These are phyloP conservation scores for Trichomonascaceae sp. DNA, from an alignment of 1,139 yeast genomes.

Conservation along the genomic window DNA sequence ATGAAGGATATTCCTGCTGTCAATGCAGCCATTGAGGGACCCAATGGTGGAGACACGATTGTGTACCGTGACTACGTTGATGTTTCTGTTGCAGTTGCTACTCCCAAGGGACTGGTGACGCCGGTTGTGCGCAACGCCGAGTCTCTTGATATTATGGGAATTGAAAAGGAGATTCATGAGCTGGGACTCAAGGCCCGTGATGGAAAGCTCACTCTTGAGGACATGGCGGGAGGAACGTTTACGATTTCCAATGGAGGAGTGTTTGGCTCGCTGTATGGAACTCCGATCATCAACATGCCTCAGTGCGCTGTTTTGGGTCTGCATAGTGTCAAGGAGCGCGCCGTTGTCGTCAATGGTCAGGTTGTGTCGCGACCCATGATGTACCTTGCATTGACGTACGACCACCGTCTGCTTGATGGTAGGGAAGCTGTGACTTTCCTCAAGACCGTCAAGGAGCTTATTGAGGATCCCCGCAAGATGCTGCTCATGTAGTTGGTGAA, in stretches of 20 bases:
- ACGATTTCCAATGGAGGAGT: constrained; percentile 99
- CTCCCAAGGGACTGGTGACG: constrained; percentile 98
- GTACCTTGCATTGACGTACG: constrained; percentile 97
- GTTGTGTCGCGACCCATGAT: constrained; percentile 98
- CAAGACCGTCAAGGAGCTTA: constrained; percentile 88
- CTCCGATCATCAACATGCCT: constrained; percentile 97
- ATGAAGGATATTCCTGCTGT: constrained; percentile 93
- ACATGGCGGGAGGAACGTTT: constrained; percentile 99
- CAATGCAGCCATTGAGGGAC: constrained; percentile 80
- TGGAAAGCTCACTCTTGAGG: constrained; percentile 91
- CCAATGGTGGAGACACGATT: constrained; percentile 66
- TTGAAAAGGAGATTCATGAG: constrained; percentile 72
- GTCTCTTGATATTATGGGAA: constrained; percentile 73
- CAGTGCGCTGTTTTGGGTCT: constrained; percentile 97
- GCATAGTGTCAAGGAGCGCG: constrained; percentile 96
- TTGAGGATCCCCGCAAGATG: constrained; percentile 99
- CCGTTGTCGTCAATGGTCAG: constrained; percentile 93
- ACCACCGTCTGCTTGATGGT: constrained; percentile 96
- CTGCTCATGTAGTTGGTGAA: constrained; percentile 40
- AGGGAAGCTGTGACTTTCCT: constrained; percentile 98
- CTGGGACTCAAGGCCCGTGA: constrained; percentile 94
- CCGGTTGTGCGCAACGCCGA: constrained; percentile 98
- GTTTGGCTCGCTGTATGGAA: constrained; percentile 93
- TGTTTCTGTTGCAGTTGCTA: constrained; percentile 93
- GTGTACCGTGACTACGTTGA: constrained; percentile 95